Conservation (phyloP, 805 yeast genomes). For the Myxozyma geophila region DNA sequence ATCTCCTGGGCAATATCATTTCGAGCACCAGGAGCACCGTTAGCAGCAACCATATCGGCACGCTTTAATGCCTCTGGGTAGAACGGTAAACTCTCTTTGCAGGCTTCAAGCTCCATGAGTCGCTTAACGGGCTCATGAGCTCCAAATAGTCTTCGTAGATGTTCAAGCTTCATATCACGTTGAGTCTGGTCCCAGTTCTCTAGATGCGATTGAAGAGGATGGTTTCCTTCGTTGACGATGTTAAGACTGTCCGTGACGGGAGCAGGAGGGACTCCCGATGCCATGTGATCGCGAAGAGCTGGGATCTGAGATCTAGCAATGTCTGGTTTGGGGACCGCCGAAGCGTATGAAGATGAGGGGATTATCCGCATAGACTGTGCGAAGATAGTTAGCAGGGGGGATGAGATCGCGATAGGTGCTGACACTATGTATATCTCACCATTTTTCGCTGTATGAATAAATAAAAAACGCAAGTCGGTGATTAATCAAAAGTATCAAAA, state of each 20-base stretch:
- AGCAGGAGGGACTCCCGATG: constrained; percentile 21
- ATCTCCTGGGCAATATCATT: constrained; percentile 74
- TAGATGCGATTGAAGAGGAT: constrained; percentile 82
- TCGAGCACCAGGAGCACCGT: constrained; percentile 53
- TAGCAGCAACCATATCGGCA: constrained; percentile 44
- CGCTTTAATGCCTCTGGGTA: constrained; percentile 35
- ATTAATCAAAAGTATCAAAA: no score
- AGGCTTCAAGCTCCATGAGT: constrained; percentile 79
- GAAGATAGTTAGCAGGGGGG: neutral
- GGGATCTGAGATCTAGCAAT: constrained; percentile 17
- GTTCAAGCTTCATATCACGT: constrained; percentile 69
- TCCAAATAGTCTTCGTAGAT: constrained; percentile 82
- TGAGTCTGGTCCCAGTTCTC: constrained; percentile 81
- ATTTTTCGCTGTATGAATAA: neutral
- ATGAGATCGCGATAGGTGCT: neutral
- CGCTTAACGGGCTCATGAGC: constrained; percentile 92
- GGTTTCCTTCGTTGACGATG: constrained; percentile 63
- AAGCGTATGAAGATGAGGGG: constrained; percentile 20
- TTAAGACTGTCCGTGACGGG: constrained; percentile 49
- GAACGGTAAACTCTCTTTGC: constrained; percentile 23
- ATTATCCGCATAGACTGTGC: constrained; percentile 25
- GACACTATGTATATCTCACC: neutral
- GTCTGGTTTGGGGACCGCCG: constrained; percentile 26
- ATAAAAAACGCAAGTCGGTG: no score
- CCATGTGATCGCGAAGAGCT: constrained; percentile 26